These are phyloP conservation scores for Pestalotiopsis sp. DNA, from an alignment of 2,329 filamentous ascomycete genomes.

Conservation along the genomic window DNA sequence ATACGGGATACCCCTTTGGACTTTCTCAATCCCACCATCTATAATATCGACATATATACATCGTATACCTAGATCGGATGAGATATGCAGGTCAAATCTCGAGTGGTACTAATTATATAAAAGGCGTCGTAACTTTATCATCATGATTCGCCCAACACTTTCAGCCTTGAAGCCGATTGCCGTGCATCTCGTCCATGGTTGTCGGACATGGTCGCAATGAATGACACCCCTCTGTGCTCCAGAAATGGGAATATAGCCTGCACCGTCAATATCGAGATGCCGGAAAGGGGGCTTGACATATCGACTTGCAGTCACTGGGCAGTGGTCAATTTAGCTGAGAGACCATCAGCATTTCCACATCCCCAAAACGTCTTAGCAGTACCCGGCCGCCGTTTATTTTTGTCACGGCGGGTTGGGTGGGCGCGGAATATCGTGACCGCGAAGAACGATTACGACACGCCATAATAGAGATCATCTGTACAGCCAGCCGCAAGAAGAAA, in stretches of 20 bases:
- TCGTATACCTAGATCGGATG: too few species aligned
- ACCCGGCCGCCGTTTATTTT: background rate
- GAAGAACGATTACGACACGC: background rate
- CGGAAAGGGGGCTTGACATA: background rate
- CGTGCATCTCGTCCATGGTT: background rate
- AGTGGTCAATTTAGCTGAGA: background rate
- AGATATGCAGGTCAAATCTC: too few species aligned
- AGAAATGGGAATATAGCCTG: background rate
- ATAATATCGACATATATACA: too few species aligned
- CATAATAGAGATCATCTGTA: background rate
- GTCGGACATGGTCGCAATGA: background rate
- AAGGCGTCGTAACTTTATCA: background rate
- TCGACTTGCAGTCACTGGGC: background rate
- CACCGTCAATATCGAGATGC: background rate
- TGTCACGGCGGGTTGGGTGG: background rate
- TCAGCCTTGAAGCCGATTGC: background rate
- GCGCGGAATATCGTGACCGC: background rate
- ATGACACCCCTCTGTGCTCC: background rate
- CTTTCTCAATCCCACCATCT: too few species aligned
- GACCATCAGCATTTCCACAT: background rate
- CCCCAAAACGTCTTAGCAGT: background rate
- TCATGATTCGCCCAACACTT: background rate
- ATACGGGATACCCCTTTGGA: background rate
- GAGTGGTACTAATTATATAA: background rate
- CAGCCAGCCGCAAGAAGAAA: background rate